These are phyloP conservation scores for Discostella stelligera DNA, from an alignment of 352 stramenopile genomes.

Conservation along the genomic window DNA sequence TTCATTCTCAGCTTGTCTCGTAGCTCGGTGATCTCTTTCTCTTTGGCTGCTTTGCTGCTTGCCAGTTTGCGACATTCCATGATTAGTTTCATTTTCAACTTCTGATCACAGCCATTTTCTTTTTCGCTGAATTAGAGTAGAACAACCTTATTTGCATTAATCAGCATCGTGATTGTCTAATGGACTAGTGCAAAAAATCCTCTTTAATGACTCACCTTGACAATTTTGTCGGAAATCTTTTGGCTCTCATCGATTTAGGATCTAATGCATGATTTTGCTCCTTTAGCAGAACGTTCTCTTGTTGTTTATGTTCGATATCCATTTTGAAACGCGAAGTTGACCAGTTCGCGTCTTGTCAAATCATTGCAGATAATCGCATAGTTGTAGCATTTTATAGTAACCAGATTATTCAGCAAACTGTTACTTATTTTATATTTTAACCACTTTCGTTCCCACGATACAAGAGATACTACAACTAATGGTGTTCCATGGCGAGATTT, in stretches of 20 bases:
- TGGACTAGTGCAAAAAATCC: neutral
- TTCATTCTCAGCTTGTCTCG: slow-evolving; percentile 19
- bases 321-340: slow-evolving; percentile 14
- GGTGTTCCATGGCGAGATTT: neutral
- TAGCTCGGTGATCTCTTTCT: slow-evolving; percentile 17
- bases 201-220: neutral
- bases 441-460: neutral
- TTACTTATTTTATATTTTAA: neutral
- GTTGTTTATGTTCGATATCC: slow-evolving; percentile 27
- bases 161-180: neutral
- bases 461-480: neutral
- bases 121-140: slow-evolving; percentile 9
- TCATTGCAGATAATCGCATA: neutral
- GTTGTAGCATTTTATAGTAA: too few species aligned
- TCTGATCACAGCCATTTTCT: slow-evolving; percentile 17
- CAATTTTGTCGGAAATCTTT: neutral
- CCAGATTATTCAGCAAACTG: too few species aligned
- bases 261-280: slow-evolving; percentile 1
- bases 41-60: slow-evolving; percentile 8
- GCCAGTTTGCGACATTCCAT: slow-evolving; percentile 7
- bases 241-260: slow-evolving; percentile 6
- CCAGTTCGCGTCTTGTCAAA: slow-evolving; percentile 13
- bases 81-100: slow-evolving; percentile 23
- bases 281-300: slow-evolving; percentile 10
- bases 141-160: slow-evolving; percentile 12